Evolutionary conservation across 768 basidiomycete genomes (phyloP).

Genomic region (Coprinopsis strossmayeri): DNA sequence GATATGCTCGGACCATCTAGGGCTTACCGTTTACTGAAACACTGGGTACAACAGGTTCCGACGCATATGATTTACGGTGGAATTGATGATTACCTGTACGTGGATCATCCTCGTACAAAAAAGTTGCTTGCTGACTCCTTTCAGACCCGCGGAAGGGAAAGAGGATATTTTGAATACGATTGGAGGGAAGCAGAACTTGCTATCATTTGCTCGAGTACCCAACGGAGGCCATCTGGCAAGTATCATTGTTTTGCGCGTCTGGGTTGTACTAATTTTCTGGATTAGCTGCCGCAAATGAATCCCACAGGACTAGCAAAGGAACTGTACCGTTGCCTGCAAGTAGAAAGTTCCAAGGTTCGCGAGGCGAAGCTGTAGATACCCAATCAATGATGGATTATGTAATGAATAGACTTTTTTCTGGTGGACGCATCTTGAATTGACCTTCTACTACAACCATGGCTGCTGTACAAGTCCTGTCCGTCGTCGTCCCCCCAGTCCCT

Average conservation of each 20-base stretch:
- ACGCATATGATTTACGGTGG: constrained; percentile 43
- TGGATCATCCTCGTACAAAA: not conserved
- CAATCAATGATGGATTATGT: not conserved
- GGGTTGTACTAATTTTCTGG: not conserved
- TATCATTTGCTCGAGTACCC: constrained; percentile 29
- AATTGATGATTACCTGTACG: constrained; percentile 37
- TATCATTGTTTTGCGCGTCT: not conserved
- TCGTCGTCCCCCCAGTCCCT: constrained; percentile 20
- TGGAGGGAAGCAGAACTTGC: constrained; percentile 30
- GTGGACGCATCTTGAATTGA: not conserved
- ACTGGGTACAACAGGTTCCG: constrained; percentile 26
- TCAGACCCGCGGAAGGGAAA: constrained; percentile 28
- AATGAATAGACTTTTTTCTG: not conserved
- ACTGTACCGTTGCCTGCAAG: constrained; percentile 17
- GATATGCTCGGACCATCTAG: constrained; percentile 27
- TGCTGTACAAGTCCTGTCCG: constrained; percentile 20
- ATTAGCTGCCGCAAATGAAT: constrained; percentile 24
- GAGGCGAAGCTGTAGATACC: not conserved
- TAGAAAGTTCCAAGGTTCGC: not conserved
- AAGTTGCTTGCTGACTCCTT: not conserved
- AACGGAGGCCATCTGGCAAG: constrained; percentile 37
- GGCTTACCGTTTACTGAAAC: constrained; percentile 26
- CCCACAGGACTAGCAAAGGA: constrained; percentile 25
- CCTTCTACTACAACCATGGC: constrained; percentile 16
- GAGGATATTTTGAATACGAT: constrained; percentile 28